phyloP scores from a whole-genome alignment of 176 grass and related monocot species.

The Aegilops longissima region DNA sequence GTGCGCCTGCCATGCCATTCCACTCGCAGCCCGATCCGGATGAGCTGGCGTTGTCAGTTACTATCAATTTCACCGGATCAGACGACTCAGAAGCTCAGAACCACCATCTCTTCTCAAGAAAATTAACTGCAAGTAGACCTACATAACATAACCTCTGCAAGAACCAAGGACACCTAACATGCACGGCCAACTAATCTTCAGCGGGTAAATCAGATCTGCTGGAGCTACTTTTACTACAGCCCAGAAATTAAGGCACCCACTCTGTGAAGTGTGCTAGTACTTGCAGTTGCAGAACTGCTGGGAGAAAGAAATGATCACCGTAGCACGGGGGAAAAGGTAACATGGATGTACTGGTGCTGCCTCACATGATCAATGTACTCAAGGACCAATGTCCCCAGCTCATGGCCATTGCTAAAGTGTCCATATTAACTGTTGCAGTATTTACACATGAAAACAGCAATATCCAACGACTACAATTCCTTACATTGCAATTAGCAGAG shows the following conservation, averaged over 20 bases:
- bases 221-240: not conserved
- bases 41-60: constrained; percentile 14
- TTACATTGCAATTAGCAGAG: not conserved
- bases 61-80: not conserved
- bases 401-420: not conserved
- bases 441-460: constrained; percentile 7
- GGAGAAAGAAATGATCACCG: not conserved
- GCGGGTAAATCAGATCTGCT: not conserved
- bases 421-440: not conserved
- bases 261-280: not conserved
- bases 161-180: no score
- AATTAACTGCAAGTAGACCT: no score
- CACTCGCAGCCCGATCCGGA: not conserved
- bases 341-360: not conserved
- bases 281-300: not conserved
- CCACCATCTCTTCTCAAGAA: not conserved
- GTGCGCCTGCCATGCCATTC: not conserved
- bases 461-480: not conserved
- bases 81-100: not conserved
- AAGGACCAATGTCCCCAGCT: not conserved
- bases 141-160: no score
- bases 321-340: not conserved
- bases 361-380: not conserved
- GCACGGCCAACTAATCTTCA: not conserved
- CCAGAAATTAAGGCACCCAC: not conserved